Percentiles rank a stretch among this genome's conserved stretches.
Evolutionary conservation across 179 eudicot genomes (phyloP).

Genomic region (Carnegiea gigantea): DNA sequence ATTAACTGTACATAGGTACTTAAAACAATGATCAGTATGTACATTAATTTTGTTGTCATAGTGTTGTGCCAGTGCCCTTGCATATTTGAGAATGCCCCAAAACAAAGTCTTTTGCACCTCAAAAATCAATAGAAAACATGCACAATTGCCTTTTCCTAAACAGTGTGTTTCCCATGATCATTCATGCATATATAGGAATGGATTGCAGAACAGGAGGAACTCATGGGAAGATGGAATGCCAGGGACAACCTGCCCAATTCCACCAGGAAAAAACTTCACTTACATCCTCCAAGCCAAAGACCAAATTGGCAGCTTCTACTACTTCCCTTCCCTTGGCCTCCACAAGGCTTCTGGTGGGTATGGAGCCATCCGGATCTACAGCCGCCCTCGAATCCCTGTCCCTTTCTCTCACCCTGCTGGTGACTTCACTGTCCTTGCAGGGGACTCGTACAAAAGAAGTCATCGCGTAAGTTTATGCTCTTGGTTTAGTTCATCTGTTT

Average conservation of each 20-base stretch:
- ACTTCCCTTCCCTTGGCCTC: constrained; percentile 75
- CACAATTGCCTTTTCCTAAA: no score
- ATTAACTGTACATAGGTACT: no score
- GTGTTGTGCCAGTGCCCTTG: no score
- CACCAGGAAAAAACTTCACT: constrained; percentile 70
- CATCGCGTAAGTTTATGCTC: constrained; percentile 52
- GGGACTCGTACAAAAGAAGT: constrained; percentile 86
- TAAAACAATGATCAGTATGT: no score
- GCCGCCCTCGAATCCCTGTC: constrained; percentile 84
- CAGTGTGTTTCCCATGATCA: background rate
- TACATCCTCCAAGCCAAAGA: constrained; percentile 88
- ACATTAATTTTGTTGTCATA: no score
- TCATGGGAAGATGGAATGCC: constrained; percentile 87
- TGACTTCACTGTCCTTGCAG: constrained; percentile 80
- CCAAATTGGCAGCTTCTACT: constrained; percentile 89
- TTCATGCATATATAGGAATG: constrained; percentile 52
- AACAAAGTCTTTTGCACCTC: no score
- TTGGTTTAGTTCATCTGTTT: background rate
- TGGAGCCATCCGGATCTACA: constrained; percentile 64
- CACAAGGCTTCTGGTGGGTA: constrained; percentile 92
- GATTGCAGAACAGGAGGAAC: constrained; percentile 79
- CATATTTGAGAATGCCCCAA: no score
- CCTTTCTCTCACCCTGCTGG: constrained; percentile 83
- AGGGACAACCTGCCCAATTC: constrained; percentile 92
- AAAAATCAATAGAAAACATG: no score